Base-by-base conservation (phyloP, 1,284 basidiomycete species). In the Leccinum pachyderme region DNA sequence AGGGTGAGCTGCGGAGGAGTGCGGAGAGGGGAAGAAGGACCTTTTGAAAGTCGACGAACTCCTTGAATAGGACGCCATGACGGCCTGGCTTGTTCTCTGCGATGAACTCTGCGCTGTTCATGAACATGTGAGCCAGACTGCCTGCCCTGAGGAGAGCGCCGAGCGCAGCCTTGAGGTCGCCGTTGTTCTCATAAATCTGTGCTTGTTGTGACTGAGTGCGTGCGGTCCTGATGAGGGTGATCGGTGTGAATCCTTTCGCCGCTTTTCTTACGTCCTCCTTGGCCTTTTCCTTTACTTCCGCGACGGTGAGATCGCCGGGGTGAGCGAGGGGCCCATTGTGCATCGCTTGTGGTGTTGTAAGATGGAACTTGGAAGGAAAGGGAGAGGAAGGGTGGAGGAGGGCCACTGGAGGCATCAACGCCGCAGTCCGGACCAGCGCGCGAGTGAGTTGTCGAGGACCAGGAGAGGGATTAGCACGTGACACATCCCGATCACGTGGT, bases 201-300 rank as follows among this genome's bases (percentile, higher is more conserved):
- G 82, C 87, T 15, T 64, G 63, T 18, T 73, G 68, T 50, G 80
- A 76, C 66, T 86, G 84, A 24, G 69, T 73, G 44, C 80, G 77
- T 12, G 87, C 87, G n/a, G 74, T 69, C 62, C 74, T 78, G 70
- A 90, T 80, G 60, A 89, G 76, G 7, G 78, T 72, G 32, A 79
- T 64, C 12, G 83, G 72, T 5, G 86, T 81, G 46, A 77, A 77
- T 15, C 83, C 82, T 56, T 73, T 75, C 31, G 81, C 79, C 55
- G 78, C 76, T 55, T 73, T 80, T 49, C 76, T 74, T 13, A 82
- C 83, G 46, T 77, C 73, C 52, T 82, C 81, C 65, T 78, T 84
- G 9, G 82, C 84, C 64, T 75, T 80, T 51, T 77, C 75, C 68
- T 87, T 88, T 66, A 90, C 83, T 56, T 86, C 84, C 37, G 77